A percentile compares a stretch with the other conserved stretches of the same genome.
Evolutionary conservation across 306 rosid species (phyloP).

Genomic region (Fragaria iinumae): DNA sequence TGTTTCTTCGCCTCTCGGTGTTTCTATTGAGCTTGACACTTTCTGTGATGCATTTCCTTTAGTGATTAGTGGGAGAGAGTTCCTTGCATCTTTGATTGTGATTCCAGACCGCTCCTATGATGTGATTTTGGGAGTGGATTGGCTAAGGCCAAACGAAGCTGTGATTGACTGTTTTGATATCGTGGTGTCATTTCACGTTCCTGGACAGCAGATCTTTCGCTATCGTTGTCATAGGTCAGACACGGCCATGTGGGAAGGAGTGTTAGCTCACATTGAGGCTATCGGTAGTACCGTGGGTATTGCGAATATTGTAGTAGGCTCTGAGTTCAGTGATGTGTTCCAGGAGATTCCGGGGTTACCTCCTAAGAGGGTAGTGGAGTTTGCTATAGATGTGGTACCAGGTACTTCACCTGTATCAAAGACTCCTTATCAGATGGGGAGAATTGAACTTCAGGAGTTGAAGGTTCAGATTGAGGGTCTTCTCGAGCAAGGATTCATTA

Average conservation of each 20-base stretch:
- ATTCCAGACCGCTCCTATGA: not conserved
- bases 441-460: too few species aligned
- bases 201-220: not conserved
- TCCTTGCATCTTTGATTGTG: not conserved
- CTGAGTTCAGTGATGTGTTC: too few species aligned
- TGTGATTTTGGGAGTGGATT: not conserved
- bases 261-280: too few species aligned
- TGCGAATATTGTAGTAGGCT: too few species aligned
- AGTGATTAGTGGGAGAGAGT: not conserved
- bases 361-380: too few species aligned
- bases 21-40: too few species aligned
- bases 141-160: not conserved
- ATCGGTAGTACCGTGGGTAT: too few species aligned
- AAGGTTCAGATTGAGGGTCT: not conserved
- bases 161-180: not conserved
- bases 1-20: not conserved
- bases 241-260: not conserved
- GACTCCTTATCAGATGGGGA: too few species aligned
- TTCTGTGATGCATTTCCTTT: not conserved
- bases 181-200: not conserved
- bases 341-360: too few species aligned
- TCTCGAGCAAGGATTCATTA: not conserved
- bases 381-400: too few species aligned
- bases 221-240: too few species aligned
- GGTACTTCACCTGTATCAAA: too few species aligned